Evolutionary conservation across 108 stramenopile species (phyloP).

Genomic region (Skeletonema marinoi): DNA sequence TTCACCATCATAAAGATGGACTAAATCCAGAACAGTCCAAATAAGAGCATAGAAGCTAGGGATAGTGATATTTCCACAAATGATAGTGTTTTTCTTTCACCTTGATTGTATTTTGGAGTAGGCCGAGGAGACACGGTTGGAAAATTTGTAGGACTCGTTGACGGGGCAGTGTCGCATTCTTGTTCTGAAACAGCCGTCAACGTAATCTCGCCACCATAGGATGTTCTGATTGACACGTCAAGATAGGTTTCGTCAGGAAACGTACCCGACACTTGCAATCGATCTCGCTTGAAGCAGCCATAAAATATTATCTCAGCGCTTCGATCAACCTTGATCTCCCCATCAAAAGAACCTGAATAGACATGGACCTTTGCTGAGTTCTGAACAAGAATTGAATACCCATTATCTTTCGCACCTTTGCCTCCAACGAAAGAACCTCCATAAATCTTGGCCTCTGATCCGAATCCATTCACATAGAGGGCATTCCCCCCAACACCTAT

Average conservation of each 20-base stretch:
- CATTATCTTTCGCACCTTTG: constrained; percentile 19
- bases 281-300: constrained; percentile 21
- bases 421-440: constrained; percentile 30
- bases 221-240: not conserved
- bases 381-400: constrained; percentile 11
- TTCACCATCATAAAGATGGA: not conserved
- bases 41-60: not conserved
- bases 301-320: constrained; percentile 11
- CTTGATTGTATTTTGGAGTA: not conserved
- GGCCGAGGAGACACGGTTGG: constrained; percentile 13
- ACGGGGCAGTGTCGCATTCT: constrained; percentile 26
- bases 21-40: not conserved
- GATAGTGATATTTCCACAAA: not conserved
- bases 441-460: constrained; percentile 23
- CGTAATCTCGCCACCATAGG: constrained; percentile 1
- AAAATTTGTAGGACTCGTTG: constrained; percentile 15
- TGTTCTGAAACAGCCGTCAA: constrained; percentile 18
- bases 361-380: constrained; percentile 30
- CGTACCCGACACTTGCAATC: constrained; percentile 3
- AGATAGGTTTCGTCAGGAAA: constrained; percentile 21
- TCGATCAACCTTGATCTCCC: constrained; percentile 15
- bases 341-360: constrained; percentile 17
- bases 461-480: constrained; percentile 30
- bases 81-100: not conserved
- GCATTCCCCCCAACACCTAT: constrained; percentile 29